A percentile compares a stretch with the other conserved stretches of the same genome.
Conservation (phyloP, 2,329 filamentous ascomycete genomes). For the Pseudogymnoascus verrucosus region DNA sequence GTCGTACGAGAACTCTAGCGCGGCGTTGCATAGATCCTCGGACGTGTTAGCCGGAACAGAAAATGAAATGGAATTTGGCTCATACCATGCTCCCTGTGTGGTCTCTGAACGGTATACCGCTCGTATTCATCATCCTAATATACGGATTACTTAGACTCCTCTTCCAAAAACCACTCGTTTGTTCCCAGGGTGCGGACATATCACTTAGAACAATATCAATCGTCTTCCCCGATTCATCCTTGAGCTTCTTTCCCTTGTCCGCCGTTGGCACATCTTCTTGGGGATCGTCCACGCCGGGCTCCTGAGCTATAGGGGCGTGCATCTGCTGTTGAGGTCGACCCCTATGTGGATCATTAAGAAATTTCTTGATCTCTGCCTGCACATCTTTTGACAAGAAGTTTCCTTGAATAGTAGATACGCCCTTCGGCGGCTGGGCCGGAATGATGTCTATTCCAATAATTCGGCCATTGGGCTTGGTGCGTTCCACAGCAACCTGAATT, state of each 20-base stretch:
- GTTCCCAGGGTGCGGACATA: conserved; percentile 96
- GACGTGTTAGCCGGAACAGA: not conserved
- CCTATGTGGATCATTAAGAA: conserved; percentile 57
- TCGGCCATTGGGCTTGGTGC: conserved; percentile 66
- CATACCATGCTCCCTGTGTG: conserved; percentile 77
- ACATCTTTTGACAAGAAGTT: conserved; percentile 75
- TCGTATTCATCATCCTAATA: conserved; percentile 99
- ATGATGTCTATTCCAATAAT: conserved; percentile 92
- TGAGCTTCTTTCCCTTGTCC: conserved; percentile 27
- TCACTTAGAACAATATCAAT: conserved; percentile 95
- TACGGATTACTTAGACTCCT: conserved; percentile 93
- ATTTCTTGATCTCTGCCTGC: conserved; percentile 68
- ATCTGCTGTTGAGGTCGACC: conserved; percentile 39
- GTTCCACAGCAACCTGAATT: conserved; percentile 67
- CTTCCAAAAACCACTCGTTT: conserved; percentile 69
- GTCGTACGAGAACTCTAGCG: conserved; percentile 76
- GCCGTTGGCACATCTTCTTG: conserved; percentile 24
- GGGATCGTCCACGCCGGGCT: conserved; percentile 1
- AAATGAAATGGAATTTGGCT: not conserved
- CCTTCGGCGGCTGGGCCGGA: conserved; percentile 80
- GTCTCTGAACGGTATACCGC: conserved; percentile 76
- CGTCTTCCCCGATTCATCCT: conserved; percentile 42
- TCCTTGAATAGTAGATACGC: conserved; percentile 91
- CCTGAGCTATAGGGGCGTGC: conserved; percentile 16
- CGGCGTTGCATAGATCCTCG: conserved; percentile 83